Base-by-base conservation (phyloP, 2,329 filamentous ascomycete genomes). In the Fusarium vanettenii region DNA sequence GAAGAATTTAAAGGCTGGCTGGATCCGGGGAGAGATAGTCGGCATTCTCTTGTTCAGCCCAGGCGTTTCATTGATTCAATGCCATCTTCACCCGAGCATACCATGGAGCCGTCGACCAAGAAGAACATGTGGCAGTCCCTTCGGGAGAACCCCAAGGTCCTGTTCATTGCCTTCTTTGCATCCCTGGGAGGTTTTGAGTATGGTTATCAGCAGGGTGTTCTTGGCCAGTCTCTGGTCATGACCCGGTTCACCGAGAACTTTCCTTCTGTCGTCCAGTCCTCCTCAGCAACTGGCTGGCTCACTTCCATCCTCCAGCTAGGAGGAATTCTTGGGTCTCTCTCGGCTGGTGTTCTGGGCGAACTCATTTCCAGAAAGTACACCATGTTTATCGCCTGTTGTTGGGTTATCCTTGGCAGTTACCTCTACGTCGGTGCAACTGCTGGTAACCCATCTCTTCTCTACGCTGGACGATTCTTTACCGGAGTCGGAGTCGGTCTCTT, bases 221-320 rank as follows among this genome's bases (percentile, higher is more conserved):
- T 90, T 4, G 87, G 87, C 29, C 86, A 89, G 72, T 87, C 87
- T 13, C 82, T 89, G 2, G 87, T 88, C 74, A 90, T 89, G 87
- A 81, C 81, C 7, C 82, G 85, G 18, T 89, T 89, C 79, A 84
- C 80, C 7, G 78, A 84, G 37, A 86, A 87, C 70, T 89, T 89
- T 75, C 87, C 87, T 1, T 81, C 82, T 1, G 83, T 89, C 10
- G 84, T 87, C 39, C 66, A 82, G 9, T 87, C 86, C 0, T 84
- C 86, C 16, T 83, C 83, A n/a, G 85, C 86, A 0, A 87, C 84
- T 1, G 87, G 87, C 8, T 88, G 87, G 86, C 81, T 88, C 55
- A 88, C 87, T 0, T 88, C 86, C 0, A 79, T 88, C 27, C 81
- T 88, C 1, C 86, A 88, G 67, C 82, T 88, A 0, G 86, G 86